phyloP scores from a whole-genome alignment of 2,329 filamentous ascomycete species.

The Ramularia endophylla region DNA sequence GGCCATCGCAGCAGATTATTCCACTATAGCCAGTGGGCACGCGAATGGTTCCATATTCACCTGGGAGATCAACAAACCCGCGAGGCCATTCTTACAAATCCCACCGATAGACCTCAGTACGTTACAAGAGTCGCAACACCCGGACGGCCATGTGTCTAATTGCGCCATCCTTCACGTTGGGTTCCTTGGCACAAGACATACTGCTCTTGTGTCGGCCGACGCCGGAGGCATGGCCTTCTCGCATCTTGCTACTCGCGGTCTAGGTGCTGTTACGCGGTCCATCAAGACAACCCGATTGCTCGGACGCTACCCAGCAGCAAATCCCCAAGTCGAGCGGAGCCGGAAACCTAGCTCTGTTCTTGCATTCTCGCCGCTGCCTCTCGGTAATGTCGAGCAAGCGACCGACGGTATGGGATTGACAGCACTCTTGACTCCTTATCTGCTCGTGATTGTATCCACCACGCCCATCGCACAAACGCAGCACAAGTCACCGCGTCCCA shows the following conservation, averaged over 20 bases:
- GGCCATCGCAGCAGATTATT: conserved; percentile 88
- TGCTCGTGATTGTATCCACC: conserved; percentile 94
- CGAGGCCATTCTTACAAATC: conserved; percentile 83
- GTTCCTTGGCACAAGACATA: conserved; percentile 88
- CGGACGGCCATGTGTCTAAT: conserved; percentile 76
- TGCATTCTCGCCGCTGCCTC: conserved; percentile 79
- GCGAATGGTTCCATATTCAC: conserved; percentile 89
- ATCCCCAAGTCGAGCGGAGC: conserved; percentile 56
- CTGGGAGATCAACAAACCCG: conserved; percentile 82
- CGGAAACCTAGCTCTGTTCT: conserved; percentile 92
- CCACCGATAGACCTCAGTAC: conserved; percentile 61
- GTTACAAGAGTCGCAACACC: conserved; percentile 58
- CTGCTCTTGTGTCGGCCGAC: conserved; percentile 90
- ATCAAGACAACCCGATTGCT: conserved; percentile 88
- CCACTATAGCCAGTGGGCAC: conserved; percentile 85
- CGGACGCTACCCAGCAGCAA: conserved; percentile 76
- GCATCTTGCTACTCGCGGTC: conserved; percentile 85
- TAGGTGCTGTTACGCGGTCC: conserved; percentile 75
- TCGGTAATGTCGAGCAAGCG: conserved; percentile 87
- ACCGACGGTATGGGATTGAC: conserved; percentile 87
- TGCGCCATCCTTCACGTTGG: conserved; percentile 83
- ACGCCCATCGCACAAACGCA: conserved; percentile 95
- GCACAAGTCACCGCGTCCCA: conserved; percentile 85
- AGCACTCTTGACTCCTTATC: conserved; percentile 90
- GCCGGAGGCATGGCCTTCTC: conserved; percentile 97